phyloP scores from a whole-genome alignment of 176 grass and related monocot species.

The Cocos nucifera region DNA sequence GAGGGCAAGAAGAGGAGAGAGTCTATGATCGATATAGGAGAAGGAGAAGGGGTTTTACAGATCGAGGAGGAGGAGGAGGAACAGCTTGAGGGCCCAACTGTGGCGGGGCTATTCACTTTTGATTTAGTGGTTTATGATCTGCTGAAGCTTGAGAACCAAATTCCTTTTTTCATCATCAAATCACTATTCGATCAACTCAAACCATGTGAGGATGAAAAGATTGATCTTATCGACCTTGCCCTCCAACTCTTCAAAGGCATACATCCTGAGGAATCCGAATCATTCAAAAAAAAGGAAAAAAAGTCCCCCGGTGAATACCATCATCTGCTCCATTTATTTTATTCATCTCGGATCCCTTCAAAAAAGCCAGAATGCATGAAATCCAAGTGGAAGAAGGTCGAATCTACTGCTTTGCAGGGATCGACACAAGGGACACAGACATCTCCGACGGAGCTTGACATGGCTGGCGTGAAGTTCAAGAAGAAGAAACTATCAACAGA shows the following conservation, averaged over 20 bases:
- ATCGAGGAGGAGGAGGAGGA: no score
- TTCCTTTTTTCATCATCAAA: slow-evolving; percentile 2
- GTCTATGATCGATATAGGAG: no score
- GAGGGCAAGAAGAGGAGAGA: no score
- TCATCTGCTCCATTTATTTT: slow-evolving; percentile 36
- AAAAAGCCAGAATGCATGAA: no score
- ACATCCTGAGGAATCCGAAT: no score
- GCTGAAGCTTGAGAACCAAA: slow-evolving; percentile 32
- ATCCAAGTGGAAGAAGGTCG: no score
- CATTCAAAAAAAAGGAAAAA: no score
- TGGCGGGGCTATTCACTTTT: no score
- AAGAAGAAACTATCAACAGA: background rate
- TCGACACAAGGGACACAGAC: no score
- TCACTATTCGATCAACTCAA: background rate
- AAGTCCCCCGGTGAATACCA: background rate
- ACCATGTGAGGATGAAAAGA: fast-evolving
- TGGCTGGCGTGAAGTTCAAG: slow-evolving; percentile 19
- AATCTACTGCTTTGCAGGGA: no score
- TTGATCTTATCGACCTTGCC: background rate
- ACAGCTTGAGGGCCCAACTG: no score
- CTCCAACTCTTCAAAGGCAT: background rate
- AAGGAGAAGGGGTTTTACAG: no score
- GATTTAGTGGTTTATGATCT: slow-evolving; percentile 15
- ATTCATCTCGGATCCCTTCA: background rate
- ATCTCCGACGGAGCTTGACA: slow-evolving; percentile 13